phyloP scores from a whole-genome alignment of 768 basidiomycete species.

The Pulveroboletus sp. region DNA sequence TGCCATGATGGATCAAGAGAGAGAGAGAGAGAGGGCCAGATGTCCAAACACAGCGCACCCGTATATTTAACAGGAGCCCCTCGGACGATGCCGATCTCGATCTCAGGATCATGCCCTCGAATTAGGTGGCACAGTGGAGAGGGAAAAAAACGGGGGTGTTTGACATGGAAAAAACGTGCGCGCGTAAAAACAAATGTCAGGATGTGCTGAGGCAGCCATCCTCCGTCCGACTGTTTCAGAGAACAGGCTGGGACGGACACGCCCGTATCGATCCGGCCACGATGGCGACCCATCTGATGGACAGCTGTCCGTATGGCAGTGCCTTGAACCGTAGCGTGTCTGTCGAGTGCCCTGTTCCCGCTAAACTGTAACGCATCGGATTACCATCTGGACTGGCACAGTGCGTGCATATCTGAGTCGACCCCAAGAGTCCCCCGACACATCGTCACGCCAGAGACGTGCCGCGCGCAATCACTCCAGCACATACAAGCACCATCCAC shows the following conservation, averaged over 20 bases:
- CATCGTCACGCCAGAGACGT: no score
- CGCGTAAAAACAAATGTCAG: background rate
- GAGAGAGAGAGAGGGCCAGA: background rate
- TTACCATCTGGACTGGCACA: no score
- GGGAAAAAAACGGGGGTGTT: background rate
- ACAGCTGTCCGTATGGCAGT: no score
- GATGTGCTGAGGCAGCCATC: background rate
- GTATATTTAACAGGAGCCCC: slow-evolving; percentile 4
- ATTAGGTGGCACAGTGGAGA: background rate
- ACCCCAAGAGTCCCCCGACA: no score
- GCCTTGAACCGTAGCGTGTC: no score
- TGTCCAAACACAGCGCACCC: background rate
- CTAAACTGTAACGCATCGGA: no score
- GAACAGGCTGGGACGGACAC: no score
- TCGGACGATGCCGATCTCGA: slow-evolving; percentile 14
- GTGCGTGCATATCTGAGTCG: no score
- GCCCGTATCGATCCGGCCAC: no score
- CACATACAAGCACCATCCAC: background rate
- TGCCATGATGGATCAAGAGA: slow-evolving; percentile 15
- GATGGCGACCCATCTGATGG: no score
- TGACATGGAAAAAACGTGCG: background rate
- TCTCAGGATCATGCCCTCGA: slow-evolving; percentile 3
- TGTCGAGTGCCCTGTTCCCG: no score
- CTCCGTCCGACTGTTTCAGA: no score
- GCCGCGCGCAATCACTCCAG: background rate